Conservation (phyloP, 345 rosid species). For the Turritis glabra region DNA sequence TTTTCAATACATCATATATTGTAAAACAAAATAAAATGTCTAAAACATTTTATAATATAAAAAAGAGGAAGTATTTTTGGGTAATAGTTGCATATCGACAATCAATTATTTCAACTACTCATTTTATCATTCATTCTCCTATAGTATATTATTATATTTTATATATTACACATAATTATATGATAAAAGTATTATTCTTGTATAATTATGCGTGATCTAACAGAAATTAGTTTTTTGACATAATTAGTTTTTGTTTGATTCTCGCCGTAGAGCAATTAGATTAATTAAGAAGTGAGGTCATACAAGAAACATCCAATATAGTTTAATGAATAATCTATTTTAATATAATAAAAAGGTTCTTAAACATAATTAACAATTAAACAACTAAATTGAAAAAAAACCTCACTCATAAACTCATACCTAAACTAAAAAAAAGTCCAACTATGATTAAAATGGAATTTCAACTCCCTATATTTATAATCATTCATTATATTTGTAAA, state of each 20-base stretch:
- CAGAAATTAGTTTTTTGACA: neutral
- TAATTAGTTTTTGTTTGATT: neutral
- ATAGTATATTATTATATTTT: neutral
- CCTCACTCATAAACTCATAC: constrained; percentile 2
- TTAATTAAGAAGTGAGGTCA: neutral
- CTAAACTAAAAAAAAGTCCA: constrained; percentile 23
- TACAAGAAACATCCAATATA: neutral
- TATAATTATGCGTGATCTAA: neutral
- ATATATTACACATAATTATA: neutral
- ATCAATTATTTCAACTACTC: neutral
- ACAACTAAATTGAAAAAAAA: constrained; percentile 7
- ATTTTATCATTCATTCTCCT: neutral
- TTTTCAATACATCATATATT: too few relatives aligned
- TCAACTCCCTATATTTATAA: constrained; percentile 25
- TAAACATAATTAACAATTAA: constrained; percentile 1
- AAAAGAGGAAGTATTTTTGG: too few relatives aligned
- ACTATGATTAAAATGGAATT: constrained; percentile 18
- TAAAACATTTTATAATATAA: too few relatives aligned
- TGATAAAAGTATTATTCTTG: neutral
- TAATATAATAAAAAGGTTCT: neutral
- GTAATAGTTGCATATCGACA: neutral
- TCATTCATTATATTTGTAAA: neutral
- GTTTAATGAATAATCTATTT: neutral
- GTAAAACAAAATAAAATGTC: too few relatives aligned
- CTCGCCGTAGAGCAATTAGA: neutral